These are phyloP conservation scores for Apiospora rasikravindrae DNA, from an alignment of 2,329 filamentous ascomycete species.

Conservation along the genomic window DNA sequence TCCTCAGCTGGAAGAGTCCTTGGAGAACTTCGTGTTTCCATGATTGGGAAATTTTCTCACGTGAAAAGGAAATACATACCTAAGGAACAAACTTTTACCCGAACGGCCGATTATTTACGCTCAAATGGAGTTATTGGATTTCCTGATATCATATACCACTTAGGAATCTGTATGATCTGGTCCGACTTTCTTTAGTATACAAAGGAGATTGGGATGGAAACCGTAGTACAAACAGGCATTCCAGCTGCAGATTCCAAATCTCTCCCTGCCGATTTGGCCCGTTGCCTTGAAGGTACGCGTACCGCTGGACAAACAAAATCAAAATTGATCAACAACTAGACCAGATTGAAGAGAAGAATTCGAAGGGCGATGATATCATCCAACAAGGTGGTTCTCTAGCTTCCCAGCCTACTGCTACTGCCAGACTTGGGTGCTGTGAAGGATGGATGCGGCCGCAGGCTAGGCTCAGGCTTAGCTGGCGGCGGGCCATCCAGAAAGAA, in stretches of 20 bases:
- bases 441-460: not conserved
- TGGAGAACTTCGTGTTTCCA: not conserved
- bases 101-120: not conserved
- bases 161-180: not conserved
- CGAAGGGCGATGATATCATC: not conserved
- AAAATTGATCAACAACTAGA: not conserved
- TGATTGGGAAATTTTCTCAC: too few species aligned
- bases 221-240: not conserved
- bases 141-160: not conserved
- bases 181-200: not conserved
- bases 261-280: not conserved
- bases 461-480: not conserved
- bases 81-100: too few species aligned
- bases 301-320: not conserved
- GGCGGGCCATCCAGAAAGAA: not conserved
- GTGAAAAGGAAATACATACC: not conserved
- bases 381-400: not conserved
- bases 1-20: not conserved
- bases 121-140: not conserved
- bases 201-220: not conserved
- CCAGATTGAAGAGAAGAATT: not conserved
- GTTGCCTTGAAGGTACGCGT: not conserved
- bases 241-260: not conserved
- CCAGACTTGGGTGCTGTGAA: not conserved
- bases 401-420: not conserved